Conservation (phyloP, 768 basidiomycete genomes). For the Mycena olivaceomarginata region DNA sequence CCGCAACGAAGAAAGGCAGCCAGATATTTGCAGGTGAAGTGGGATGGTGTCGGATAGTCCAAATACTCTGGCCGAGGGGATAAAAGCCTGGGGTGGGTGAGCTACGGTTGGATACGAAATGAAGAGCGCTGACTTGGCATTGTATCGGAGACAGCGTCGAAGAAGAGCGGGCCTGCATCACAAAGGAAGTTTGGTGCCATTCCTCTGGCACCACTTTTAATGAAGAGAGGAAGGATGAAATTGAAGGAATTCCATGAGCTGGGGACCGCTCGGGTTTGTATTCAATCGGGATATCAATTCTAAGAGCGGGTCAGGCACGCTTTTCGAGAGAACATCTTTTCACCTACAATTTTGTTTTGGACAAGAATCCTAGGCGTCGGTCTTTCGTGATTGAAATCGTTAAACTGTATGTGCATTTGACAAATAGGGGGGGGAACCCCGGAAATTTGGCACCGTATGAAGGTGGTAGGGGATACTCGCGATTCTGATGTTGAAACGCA, state of each 20-base stretch:
- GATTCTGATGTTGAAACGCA: slow-evolving; percentile 15
- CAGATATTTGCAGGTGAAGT: slow-evolving; percentile 18
- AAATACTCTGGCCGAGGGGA: slow-evolving; percentile 31
- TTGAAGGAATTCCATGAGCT: slow-evolving; percentile 3
- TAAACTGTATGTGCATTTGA: slow-evolving; percentile 32
- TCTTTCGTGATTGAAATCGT: slow-evolving; percentile 34
- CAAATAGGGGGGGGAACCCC: slow-evolving; percentile 34
- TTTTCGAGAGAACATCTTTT: too few species aligned
- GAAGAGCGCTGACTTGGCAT: slow-evolving; percentile 15
- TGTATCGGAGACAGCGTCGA: slow-evolving; percentile 3
- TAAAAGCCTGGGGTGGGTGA: slow-evolving; percentile 24
- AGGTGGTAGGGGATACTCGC: slow-evolving; percentile 34
- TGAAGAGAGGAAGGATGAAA: neutral
- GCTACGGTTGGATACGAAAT: neutral
- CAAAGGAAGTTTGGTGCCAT: slow-evolving; percentile 25
- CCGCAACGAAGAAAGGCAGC: slow-evolving; percentile 15
- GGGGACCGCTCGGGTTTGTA: slow-evolving; percentile 26
- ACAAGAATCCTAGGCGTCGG: slow-evolving; percentile 27
- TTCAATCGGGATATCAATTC: slow-evolving; percentile 21
- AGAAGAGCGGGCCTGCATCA: neutral
- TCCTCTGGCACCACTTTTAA: slow-evolving; percentile 15
- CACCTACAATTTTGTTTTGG: slow-evolving; percentile 38
- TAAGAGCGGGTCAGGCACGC: neutral
- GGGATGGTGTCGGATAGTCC: slow-evolving; percentile 28
- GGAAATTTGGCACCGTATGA: slow-evolving; percentile 37